Percentiles rank a stretch among this genome's conserved stretches.
Evolutionary conservation across 1,139 yeast genomes (phyloP).

Genomic region (Suhomyces kunorum): DNA sequence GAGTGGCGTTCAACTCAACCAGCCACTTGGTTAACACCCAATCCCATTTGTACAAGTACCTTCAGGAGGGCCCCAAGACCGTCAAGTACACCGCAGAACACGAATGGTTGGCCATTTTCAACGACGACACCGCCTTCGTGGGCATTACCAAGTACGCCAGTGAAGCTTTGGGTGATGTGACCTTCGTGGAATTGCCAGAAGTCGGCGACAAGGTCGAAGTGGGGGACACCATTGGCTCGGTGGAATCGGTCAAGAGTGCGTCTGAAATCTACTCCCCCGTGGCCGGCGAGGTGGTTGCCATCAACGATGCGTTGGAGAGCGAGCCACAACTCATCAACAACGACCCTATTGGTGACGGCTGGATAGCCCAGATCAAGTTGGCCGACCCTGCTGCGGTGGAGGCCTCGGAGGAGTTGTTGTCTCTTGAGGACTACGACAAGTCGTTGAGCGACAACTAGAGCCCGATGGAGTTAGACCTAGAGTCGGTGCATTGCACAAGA

Average conservation of each 20-base stretch:
- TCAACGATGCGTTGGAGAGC: slow-evolving; percentile 64
- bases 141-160: slow-evolving; percentile 97
- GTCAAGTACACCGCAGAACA: slow-evolving; percentile 85
- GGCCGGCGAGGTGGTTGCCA: slow-evolving; percentile 71
- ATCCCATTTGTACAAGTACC: slow-evolving; percentile 53
- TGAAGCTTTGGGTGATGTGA: slow-evolving; percentile 97
- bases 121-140: slow-evolving; percentile 77
- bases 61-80: slow-evolving; percentile 48
- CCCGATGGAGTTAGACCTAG: too few species aligned
- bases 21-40: slow-evolving; percentile 52
- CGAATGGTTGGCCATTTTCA: slow-evolving; percentile 91
- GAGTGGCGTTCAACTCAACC: slow-evolving; percentile 34
- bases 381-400: slow-evolving; percentile 31
- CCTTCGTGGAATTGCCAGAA: slow-evolving; percentile 88
- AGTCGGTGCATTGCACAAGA: too few species aligned
- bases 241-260: slow-evolving; percentile 93
- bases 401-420: slow-evolving; percentile 36
- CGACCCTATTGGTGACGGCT: slow-evolving; percentile 92
- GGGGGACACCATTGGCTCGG: slow-evolving; percentile 89
- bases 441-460: slow-evolving; percentile 52
- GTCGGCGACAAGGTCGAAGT: slow-evolving; percentile 62
- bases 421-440: slow-evolving; percentile 62
- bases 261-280: slow-evolving; percentile 92
- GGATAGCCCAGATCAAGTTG: slow-evolving; percentile 81
- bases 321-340: slow-evolving; percentile 77